phyloP scores from a whole-genome alignment of 2,329 filamentous ascomycete genomes.

The Hymenoscyphus linearis region DNA sequence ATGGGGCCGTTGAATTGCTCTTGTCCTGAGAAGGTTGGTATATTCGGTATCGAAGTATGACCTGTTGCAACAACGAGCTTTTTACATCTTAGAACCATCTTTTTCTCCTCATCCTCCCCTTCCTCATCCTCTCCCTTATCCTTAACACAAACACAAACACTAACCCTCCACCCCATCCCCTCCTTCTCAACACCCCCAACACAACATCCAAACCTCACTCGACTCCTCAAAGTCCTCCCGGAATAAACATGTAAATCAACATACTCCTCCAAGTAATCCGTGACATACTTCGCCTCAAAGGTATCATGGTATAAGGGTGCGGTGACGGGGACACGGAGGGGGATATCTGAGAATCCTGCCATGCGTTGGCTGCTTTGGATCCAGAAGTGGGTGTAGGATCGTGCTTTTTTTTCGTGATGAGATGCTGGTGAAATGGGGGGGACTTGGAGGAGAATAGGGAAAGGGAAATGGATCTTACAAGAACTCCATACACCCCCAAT shows the following conservation, averaged over 20 bases:
- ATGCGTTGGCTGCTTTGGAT: neutral
- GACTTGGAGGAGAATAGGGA: too few relatives aligned
- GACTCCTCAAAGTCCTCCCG: neutral
- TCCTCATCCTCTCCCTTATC: too few relatives aligned
- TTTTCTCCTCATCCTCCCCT: neutral
- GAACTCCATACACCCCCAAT: too few relatives aligned
- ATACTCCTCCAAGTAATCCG: neutral
- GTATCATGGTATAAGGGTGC: neutral
- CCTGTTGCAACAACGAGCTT: neutral
- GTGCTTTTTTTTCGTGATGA: too few relatives aligned
- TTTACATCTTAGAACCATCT: neutral
- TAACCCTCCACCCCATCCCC: too few relatives aligned
- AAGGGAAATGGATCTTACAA: too few relatives aligned
- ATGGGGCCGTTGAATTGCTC: conserved; percentile 27
- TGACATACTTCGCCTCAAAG: neutral
- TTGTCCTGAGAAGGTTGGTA: conserved; percentile 29
- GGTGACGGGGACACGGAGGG: neutral
- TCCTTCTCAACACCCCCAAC: neutral
- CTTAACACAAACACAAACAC: too few relatives aligned
- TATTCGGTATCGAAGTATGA: conserved; percentile 19
- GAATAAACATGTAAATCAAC: neutral
- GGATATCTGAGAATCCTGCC: neutral
- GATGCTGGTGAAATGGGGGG: too few relatives aligned
- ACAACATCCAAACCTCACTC: neutral
- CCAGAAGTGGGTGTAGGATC: too few relatives aligned